Evolutionary conservation across 768 basidiomycete genomes (phyloP), one percentile per base, ranked within the genome.

Genomic region (Mycena indigotica): DNA sequence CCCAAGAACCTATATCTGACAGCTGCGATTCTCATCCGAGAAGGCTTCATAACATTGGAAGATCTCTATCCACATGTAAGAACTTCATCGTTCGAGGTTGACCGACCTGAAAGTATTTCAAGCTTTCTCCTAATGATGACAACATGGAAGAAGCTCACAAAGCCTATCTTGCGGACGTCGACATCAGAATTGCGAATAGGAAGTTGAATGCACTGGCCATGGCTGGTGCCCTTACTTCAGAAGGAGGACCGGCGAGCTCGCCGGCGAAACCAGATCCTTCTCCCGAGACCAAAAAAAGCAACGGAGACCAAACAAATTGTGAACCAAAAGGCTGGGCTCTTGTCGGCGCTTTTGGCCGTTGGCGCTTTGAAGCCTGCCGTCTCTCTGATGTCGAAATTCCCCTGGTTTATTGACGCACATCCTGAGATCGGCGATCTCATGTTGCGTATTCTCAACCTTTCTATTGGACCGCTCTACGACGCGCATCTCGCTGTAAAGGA

Each of bases 31-130:
- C 77, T 98, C 35, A 91, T 98, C 63, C 88, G 91, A 24, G 91
- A 98, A 73, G 89, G 90, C 2, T 90, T 95, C 67, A 83, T 98
- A 55, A 83, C 86, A 3, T 72, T 96, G 8, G 87, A 93, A 67
- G 96, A 97, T 68, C 73, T 99, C 12, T 94, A 94, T 73, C 85
- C 91, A n/a, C 95, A 98, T 74, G 94, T 95, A 67, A 64, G 87
- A 74, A 25, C 21, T 45, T 53, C 55, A 25, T n/a, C n/a, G 21
- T n/a, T 26, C 38, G 28, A 16, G 57, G 52, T 40, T 10, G 39
- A 49, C 48, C 26, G 12, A 28, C 53, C 41, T 61, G 17, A 52
- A 32, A 39, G 52, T 67, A 30, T 48, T 41, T 44, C 8, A 66
- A 93, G 91, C 75, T 95, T 28, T 78, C 82, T 1, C 94, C 94